Base-by-base conservation (phyloP, 495 filamentous ascomycete species). In the Lophiotrema nucula region DNA sequence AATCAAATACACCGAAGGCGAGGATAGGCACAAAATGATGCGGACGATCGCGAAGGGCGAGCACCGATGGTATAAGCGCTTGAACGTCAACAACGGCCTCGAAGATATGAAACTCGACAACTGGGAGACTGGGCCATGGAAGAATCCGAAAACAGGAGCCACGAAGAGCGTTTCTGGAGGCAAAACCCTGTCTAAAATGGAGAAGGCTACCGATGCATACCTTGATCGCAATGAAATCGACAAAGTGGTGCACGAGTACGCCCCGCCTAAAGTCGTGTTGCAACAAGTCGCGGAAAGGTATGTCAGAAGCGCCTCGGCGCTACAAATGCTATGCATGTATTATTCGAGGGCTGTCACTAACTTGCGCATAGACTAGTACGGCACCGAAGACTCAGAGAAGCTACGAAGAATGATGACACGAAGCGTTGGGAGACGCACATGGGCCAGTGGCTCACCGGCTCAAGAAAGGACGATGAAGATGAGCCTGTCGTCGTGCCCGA, bases 1-100 rank as follows among this genome's bases (percentile, higher is more conserved):
- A 27, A 72, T 75, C 58, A 75, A 75, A 47, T 75, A 75, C 55
- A 75, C 73, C 16, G 72, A 74, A 47, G 72, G 73, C 44, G 73
- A 75, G 58, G 58, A 72, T 24, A 53, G 71, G 46, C 73, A 75
- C 43, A 56, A 71, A 18, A 61, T 64, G 45, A 75, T 74, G 70
- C 60, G 67, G 12, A 53, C 60, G 15, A 62, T 65, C 15, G 69
- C 72, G 1, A 56, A 54, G 38, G 70, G 72, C n/a, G 69, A 75
- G 60, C 47, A 75, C 38, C 64, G 60, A 5, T 75, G 72, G 73
- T 75, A 74, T 55, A 74, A 75, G 52, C 53, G 73, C 2, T 56
- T 75, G 10, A 75, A 74, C 46, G 73, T 74, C 28, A 53, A 56
- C 18, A 52, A 51, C 11, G 72, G 73, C 2, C 52, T 75, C 6